A percentile compares a stretch with the other conserved stretches of the same genome.
Evolutionary conservation across 2,329 filamentous ascomycete genomes (phyloP).

Genomic region (Scortechinia acanthostroma): DNA sequence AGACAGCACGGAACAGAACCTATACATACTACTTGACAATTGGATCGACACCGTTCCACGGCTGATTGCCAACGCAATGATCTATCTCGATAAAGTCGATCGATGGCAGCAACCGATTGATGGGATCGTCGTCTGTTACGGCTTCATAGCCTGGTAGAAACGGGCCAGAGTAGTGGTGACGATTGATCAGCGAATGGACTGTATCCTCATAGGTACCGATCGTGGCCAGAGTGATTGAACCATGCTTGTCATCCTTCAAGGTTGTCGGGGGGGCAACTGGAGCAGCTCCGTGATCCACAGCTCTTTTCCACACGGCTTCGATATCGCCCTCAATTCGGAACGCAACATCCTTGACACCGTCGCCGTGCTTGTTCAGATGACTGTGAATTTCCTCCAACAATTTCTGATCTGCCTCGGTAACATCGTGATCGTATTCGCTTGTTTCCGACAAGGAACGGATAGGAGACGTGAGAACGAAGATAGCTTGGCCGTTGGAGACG

Average conservation of each 20-base stretch:
- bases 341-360: conserved; percentile 89
- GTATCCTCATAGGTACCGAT: conserved; percentile 93
- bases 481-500: conserved; percentile 67
- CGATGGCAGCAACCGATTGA: conserved; percentile 41
- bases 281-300: conserved; percentile 56
- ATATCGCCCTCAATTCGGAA: conserved; percentile 94
- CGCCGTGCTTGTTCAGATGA: conserved; percentile 81
- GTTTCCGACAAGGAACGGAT: conserved; percentile 53
- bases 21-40: conserved; percentile 60
- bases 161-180: conserved; percentile 59
- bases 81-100: conserved; percentile 73
- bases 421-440: conserved; percentile 45
- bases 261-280: conserved; percentile 54
- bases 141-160: conserved; percentile 80
- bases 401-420: conserved; percentile 52
- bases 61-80: conserved; percentile 95
- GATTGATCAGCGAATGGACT: conserved; percentile 82
- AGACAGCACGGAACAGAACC: conserved; percentile 9
- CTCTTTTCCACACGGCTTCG: conserved; percentile 69
- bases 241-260: conserved; percentile 42
- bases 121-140: conserved; percentile 26
- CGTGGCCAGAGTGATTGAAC: conserved; percentile 66
- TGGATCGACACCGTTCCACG: conserved; percentile 94
- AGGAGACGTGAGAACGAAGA: conserved; percentile 79
- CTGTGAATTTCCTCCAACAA: conserved; percentile 70